Conservation (phyloP, 1,139 yeast species). For the Ashbya aceris region DNA sequence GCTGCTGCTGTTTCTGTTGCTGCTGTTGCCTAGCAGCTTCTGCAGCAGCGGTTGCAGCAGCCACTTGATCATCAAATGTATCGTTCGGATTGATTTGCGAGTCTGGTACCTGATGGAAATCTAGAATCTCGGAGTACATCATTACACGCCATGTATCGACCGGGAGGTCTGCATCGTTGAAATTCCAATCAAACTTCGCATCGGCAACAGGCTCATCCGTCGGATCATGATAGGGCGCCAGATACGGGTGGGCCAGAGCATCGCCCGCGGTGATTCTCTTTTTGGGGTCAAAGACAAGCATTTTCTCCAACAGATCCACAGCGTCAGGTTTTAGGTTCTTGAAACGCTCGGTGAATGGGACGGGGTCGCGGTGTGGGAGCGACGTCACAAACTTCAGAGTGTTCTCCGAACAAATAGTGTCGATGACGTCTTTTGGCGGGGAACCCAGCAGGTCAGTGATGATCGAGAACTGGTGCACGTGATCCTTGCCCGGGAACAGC, state of each 20-base stretch:
- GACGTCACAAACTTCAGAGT: constrained; percentile 90
- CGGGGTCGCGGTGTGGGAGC: constrained; percentile 84
- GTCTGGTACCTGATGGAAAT: constrained; percentile 57
- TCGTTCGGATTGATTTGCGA: constrained; percentile 29
- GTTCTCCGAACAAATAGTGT: constrained; percentile 91
- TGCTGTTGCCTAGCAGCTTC: constrained; percentile 24
- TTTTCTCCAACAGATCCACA: constrained; percentile 74
- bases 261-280: constrained; percentile 89
- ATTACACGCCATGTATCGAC: constrained; percentile 98
- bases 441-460: constrained; percentile 93
- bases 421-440: constrained; percentile 93
- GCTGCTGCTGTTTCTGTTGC: constrained; percentile 3
- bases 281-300: constrained; percentile 92
- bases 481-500: constrained; percentile 95
- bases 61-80: constrained; percentile 30
- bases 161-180: constrained; percentile 95
- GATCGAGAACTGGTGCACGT: constrained; percentile 94
- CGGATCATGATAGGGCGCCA: constrained; percentile 97
- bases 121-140: constrained; percentile 97
- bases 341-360: constrained; percentile 78
- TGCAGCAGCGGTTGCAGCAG: constrained; percentile 31
- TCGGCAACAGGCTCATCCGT: constrained; percentile 95
- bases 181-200: constrained; percentile 93
- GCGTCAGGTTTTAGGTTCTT: constrained; percentile 87
- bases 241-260: constrained; percentile 81